Evolutionary conservation across 495 filamentous ascomycete species (phyloP).

Genomic region (Schizothecium vesticola): DNA sequence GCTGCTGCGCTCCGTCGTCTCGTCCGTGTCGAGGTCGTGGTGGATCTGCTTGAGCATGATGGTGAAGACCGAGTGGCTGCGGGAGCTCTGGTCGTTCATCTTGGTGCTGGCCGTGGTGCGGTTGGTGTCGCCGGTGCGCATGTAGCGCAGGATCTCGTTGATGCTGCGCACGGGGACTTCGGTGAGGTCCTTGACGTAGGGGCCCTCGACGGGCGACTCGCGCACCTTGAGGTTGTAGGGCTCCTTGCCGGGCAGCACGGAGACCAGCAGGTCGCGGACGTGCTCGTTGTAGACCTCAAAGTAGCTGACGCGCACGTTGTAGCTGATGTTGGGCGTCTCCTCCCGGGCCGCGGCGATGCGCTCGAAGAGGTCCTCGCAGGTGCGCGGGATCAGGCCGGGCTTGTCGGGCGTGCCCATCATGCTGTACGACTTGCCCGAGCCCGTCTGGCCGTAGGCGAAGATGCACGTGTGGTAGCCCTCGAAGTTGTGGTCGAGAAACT

Average conservation of each 20-base stretch:
- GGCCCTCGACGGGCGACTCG: constrained; percentile 89
- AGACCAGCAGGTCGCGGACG: constrained; percentile 87
- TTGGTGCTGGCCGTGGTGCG: constrained; percentile 94
- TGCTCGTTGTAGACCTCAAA: constrained; percentile 99
- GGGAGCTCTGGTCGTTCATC: constrained; percentile 97
- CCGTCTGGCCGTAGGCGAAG: constrained; percentile 97
- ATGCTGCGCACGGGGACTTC: constrained; percentile 83
- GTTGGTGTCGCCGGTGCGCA: constrained; percentile 82
- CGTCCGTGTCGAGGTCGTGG: constrained; percentile 88
- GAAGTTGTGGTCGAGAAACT: constrained; percentile 98
- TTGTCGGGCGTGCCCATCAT: constrained; percentile 93
- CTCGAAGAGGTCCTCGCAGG: constrained; percentile 93
- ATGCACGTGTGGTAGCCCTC: constrained; percentile 99
- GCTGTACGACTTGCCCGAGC: constrained; percentile 95
- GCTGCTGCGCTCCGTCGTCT: constrained; percentile 88
- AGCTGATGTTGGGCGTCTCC: constrained; percentile 78
- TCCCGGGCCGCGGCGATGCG: constrained; percentile 76
- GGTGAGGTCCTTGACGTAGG: constrained; percentile 95
- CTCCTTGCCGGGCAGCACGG: constrained; percentile 58
- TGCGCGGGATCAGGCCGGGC: constrained; percentile 92
- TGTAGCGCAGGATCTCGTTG: constrained; percentile 77
- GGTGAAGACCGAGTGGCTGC: constrained; percentile 95
- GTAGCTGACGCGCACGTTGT: constrained; percentile 94
- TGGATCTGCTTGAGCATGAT: constrained; percentile 93
- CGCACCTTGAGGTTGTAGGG: constrained; percentile 96